Conservation (phyloP, 73 alveolate genomes). For the Paramecium pentaurelia region DNA sequence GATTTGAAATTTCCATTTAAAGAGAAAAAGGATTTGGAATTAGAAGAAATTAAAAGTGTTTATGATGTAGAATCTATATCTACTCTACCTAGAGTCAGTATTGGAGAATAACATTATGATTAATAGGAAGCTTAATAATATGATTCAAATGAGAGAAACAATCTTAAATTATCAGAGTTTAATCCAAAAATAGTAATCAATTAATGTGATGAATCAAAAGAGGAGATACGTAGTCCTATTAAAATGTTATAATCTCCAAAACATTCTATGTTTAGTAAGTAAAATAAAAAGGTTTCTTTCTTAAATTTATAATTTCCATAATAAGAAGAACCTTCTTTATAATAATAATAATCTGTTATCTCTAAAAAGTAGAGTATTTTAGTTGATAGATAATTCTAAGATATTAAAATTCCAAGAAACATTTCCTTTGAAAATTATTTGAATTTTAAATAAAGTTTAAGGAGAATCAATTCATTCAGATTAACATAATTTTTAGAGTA, state of each 20-base stretch:
- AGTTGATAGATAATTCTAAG: not conserved
- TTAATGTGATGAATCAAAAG: not conserved
- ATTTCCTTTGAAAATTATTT: not conserved
- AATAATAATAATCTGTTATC: not conserved
- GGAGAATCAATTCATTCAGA: not conserved
- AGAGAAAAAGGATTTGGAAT: not conserved
- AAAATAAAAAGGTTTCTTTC: not conserved
- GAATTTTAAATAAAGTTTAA: not conserved
- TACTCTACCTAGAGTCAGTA: not conserved
- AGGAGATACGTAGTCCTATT: not conserved
- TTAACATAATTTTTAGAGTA: not conserved
- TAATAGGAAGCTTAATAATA: not conserved
- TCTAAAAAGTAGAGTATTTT: not conserved
- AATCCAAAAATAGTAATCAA: not conserved
- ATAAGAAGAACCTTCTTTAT: not conserved
- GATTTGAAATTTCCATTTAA: constrained; percentile 21
- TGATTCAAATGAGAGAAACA: not conserved
- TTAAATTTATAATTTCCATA: not conserved
- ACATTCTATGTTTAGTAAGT: not conserved
- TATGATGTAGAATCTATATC: constrained; percentile 15
- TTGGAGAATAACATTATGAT: not conserved
- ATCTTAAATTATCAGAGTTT: not conserved
- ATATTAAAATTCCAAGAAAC: not conserved
- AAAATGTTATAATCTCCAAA: not conserved
- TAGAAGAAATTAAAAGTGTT: not conserved